Conservation (phyloP, 495 filamentous ascomycete species). For the Penicillium flavigenum region DNA sequence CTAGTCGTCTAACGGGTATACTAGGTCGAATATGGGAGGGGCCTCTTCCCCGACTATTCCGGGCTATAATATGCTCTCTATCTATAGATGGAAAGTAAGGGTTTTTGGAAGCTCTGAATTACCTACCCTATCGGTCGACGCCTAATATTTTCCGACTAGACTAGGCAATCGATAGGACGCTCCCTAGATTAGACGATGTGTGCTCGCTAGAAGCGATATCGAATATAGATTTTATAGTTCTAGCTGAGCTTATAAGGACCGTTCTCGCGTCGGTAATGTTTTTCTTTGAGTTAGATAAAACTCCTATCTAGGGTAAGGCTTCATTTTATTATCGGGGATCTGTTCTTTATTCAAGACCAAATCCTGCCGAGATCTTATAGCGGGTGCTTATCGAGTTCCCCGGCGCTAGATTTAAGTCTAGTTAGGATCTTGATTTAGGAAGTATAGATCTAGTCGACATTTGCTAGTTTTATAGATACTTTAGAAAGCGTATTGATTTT, state of each 20-base stretch:
- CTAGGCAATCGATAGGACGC: not conserved
- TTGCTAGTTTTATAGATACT: not conserved
- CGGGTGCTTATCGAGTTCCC: not conserved
- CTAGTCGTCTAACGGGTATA: too few species aligned
- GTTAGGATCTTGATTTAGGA: not conserved
- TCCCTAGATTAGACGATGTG: not conserved
- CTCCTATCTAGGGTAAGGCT: too few species aligned
- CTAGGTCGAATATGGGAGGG: not conserved
- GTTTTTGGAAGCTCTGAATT: slow-evolving; percentile 8
- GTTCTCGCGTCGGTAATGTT: not conserved
- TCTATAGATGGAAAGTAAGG: slow-evolving; percentile 9
- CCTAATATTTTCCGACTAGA: not conserved
- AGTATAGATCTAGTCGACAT: not conserved
- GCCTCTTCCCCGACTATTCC: slow-evolving; percentile 1
- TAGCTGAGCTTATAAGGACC: not conserved
- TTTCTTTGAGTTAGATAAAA: too few species aligned
- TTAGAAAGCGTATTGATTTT: too few species aligned
- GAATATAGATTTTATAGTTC: not conserved
- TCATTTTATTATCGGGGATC: not conserved
- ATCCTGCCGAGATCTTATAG: not conserved
- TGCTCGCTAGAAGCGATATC: not conserved
- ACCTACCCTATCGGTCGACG: not conserved
- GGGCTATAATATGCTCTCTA: slow-evolving; percentile 1
- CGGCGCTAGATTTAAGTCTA: not conserved
- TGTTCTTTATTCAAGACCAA: not conserved